These are phyloP conservation scores for Lignosus rhinocerotis DNA, from an alignment of 1,284 basidiomycete genomes.

Conservation along the genomic window DNA sequence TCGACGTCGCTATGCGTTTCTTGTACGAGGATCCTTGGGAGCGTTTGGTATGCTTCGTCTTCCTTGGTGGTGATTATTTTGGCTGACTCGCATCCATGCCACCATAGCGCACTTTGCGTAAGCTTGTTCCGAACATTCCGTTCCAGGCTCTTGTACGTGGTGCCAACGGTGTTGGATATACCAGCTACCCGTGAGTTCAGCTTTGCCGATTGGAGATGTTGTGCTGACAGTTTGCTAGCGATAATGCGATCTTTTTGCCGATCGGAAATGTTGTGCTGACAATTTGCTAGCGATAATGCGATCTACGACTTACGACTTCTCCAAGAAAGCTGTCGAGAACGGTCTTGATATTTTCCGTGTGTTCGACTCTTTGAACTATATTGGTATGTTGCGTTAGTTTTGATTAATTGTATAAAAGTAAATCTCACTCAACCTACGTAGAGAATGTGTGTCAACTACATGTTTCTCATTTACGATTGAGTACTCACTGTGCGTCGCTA, in stretches of 20 bases:
- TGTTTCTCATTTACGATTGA: neutral
- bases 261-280: neutral
- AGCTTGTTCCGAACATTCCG: slow-evolving; percentile 98
- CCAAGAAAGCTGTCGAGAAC: slow-evolving; percentile 97
- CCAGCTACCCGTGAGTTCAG: slow-evolving; percentile 88
- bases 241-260: slow-evolving; percentile 86
- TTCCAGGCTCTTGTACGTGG: slow-evolving; percentile 98
- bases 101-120: slow-evolving; percentile 82
- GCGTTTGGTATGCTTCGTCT: slow-evolving; percentile 65
- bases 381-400: slow-evolving; percentile 58
- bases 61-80: neutral
- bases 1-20: slow-evolving; percentile 99
- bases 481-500: slow-evolving; percentile 34
- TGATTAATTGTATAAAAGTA: neutral
- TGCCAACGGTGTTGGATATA: slow-evolving; percentile 99
- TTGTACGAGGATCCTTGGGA: slow-evolving; percentile 99
- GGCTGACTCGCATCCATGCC: neutral
- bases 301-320: slow-evolving; percentile 99
- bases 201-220: neutral
- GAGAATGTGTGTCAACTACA: slow-evolving; percentile 54
- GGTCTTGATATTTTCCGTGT: slow-evolving; percentile 99
- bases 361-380: slow-evolving; percentile 98
- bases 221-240: slow-evolving; percentile 45
- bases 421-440: slow-evolving; percentile 26
- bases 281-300: slow-evolving; percentile 79